Conservation (phyloP, 306 rosid species). For the Vigna nakashimae region DNA sequence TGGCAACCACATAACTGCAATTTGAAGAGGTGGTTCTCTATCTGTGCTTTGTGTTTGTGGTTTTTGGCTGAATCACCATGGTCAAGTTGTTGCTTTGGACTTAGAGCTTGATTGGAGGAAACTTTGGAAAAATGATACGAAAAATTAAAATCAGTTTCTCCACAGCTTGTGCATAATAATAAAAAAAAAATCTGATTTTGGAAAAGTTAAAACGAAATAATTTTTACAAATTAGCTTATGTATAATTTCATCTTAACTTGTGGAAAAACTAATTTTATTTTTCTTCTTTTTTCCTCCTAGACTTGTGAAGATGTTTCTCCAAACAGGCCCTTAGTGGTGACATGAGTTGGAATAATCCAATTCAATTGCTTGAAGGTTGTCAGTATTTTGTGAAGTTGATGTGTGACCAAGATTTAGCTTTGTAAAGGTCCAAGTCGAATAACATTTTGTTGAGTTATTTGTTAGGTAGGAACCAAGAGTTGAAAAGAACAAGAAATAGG, state of each 20-base stretch:
- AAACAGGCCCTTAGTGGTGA: neutral
- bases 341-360: constrained; percentile 21
- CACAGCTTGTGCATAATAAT: too few species aligned
- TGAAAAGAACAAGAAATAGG: too few species aligned
- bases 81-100: constrained; percentile 8
- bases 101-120: neutral
- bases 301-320: too few species aligned
- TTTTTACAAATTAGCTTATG: too few species aligned
- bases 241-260: too few species aligned
- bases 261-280: too few species aligned
- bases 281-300: too few species aligned
- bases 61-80: neutral
- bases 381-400: constrained; percentile 21
- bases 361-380: constrained; percentile 8
- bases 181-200: too few species aligned
- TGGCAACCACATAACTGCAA: constrained; percentile 97
- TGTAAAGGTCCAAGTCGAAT: constrained; percentile 22
- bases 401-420: constrained; percentile 31
- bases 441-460: neutral
- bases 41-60: constrained; percentile 15
- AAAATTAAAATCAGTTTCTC: too few species aligned
- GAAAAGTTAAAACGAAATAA: too few species aligned
- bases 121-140: too few species aligned
- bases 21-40: constrained; percentile 71
- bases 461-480: too few species aligned